These are phyloP conservation scores for Alternaria angustiovoidea DNA, from an alignment of 2,329 filamentous ascomycete species.

Conservation along the genomic window DNA sequence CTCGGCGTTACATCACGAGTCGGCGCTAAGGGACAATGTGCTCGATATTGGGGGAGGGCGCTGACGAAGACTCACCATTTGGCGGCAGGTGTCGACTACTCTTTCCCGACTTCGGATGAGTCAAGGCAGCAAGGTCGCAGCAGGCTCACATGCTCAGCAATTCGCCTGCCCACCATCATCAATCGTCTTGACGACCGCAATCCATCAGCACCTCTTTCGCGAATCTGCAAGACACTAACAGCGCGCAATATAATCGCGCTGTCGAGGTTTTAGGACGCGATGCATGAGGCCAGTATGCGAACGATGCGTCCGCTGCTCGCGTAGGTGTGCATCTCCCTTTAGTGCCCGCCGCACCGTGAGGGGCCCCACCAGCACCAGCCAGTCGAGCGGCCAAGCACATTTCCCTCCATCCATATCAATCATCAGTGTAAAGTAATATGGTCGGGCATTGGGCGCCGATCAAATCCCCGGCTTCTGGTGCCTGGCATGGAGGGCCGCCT, in stretches of 20 bases:
- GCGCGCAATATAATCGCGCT: conserved; percentile 6
- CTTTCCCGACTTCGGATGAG: conserved; percentile 27
- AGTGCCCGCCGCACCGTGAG: conserved; percentile 23
- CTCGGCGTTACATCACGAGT: background rate
- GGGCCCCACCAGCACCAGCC: conserved; percentile 24
- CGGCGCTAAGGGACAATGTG: background rate
- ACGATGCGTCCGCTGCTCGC: conserved; percentile 24
- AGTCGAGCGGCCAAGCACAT: conserved; percentile 29
- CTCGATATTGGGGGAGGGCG: background rate
- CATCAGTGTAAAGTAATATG: conserved; percentile 27
- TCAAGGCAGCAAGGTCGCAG: conserved; percentile 37
- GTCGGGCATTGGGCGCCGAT: conserved; percentile 37
- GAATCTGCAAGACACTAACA: conserved; percentile 15
- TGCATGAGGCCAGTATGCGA: conserved; percentile 22
- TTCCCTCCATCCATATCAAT: conserved; percentile 23
- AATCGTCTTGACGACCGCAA: background rate
- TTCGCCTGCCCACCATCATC: conserved; percentile 7
- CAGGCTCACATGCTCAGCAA: conserved; percentile 24
- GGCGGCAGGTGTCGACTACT: conserved; percentile 7
- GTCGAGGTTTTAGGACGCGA: conserved; percentile 15
- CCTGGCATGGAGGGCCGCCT: conserved; percentile 27
- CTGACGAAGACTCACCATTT: conserved; percentile 9
- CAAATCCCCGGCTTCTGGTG: conserved; percentile 29
- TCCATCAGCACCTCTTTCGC: conserved; percentile 4
- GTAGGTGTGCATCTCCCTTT: conserved; percentile 29